These are phyloP conservation scores for Alnus rubra DNA, from an alignment of 306 rosid genomes.

Conservation along the genomic window DNA sequence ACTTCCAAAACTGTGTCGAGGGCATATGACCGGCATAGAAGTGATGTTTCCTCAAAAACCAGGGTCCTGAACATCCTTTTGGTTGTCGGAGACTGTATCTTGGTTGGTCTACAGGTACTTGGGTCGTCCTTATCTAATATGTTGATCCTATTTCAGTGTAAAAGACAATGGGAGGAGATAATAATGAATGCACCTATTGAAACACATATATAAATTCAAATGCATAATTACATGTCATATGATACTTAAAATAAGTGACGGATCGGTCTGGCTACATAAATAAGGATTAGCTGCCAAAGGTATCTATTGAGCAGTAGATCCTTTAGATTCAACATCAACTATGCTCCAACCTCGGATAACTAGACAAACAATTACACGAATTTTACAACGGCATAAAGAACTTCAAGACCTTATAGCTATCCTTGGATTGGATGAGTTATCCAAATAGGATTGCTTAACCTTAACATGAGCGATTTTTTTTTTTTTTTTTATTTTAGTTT, in stretches of 20 bases:
- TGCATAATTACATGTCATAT: neutral
- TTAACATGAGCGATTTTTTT: too few relatives aligned
- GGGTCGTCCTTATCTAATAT: neutral
- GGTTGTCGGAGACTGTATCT: constrained; percentile 4
- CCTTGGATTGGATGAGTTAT: too few relatives aligned
- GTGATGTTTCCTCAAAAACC: constrained; percentile 7
- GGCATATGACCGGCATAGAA: constrained; percentile 13
- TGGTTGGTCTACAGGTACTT: constrained; percentile 9
- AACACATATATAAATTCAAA: neutral
- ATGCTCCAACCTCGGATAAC: too few relatives aligned
- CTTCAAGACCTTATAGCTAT: too few relatives aligned
- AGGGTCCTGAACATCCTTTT: constrained; percentile 8
- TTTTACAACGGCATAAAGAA: too few relatives aligned
- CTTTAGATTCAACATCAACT: too few relatives aligned
- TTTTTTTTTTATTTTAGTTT: too few relatives aligned
- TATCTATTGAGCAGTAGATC: too few relatives aligned
- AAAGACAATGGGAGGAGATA: neutral
- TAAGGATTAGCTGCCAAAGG: too few relatives aligned
- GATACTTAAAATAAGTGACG: neutral
- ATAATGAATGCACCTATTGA: neutral
- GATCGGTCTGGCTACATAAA: neutral
- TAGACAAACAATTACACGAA: too few relatives aligned
- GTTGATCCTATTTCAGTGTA: neutral
- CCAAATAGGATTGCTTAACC: too few relatives aligned
- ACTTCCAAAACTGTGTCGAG: neutral